A percentile compares a stretch with the other conserved stretches of the same genome.
Evolutionary conservation across 164 flowering plant species (phyloP).

Genomic region (Platanus orientalis): DNA sequence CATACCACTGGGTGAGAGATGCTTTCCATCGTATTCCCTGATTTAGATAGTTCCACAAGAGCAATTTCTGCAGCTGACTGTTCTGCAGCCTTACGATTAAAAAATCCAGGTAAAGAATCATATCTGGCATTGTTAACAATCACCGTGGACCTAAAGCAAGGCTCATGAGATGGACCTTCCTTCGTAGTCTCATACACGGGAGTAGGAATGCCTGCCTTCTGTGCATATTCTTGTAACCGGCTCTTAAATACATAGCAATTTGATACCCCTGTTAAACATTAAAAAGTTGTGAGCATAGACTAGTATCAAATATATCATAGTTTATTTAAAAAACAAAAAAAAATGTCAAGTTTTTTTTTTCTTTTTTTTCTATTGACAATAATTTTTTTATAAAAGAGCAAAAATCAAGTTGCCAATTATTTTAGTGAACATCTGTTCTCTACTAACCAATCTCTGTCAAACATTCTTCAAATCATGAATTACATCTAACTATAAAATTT

Average conservation of each 20-base stretch:
- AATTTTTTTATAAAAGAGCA: too few relatives aligned
- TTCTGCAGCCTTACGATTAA: conserved; percentile 92
- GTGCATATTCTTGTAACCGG: conserved; percentile 78
- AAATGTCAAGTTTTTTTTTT: too few relatives aligned
- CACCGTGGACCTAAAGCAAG: conserved; percentile 65
- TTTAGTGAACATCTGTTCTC: too few relatives aligned
- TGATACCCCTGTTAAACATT: conserved; percentile 54
- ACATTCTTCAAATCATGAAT: too few relatives aligned
- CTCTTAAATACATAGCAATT: conserved; percentile 87
- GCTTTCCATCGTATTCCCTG: conserved; percentile 37
- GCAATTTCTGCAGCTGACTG: conserved; percentile 99
- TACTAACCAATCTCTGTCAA: too few relatives aligned
- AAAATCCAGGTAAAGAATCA: conserved; percentile 87
- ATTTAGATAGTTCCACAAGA: conserved; percentile 54
- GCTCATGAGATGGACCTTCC: conserved; percentile 90
- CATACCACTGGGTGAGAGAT: conserved; percentile 77
- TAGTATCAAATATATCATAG: too few relatives aligned
- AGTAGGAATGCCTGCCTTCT: conserved; percentile 52
- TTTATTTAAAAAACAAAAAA: too few relatives aligned
- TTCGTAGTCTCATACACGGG: conserved; percentile 74
- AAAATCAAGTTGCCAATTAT: too few relatives aligned
- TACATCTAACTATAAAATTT: too few relatives aligned
- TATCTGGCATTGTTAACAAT: conserved; percentile 59
- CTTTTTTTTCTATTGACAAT: too few relatives aligned
- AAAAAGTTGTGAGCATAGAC: too few relatives aligned